phyloP scores from a whole-genome alignment of 2,329 filamentous ascomycete species.

The Dactylellina sp. region DNA sequence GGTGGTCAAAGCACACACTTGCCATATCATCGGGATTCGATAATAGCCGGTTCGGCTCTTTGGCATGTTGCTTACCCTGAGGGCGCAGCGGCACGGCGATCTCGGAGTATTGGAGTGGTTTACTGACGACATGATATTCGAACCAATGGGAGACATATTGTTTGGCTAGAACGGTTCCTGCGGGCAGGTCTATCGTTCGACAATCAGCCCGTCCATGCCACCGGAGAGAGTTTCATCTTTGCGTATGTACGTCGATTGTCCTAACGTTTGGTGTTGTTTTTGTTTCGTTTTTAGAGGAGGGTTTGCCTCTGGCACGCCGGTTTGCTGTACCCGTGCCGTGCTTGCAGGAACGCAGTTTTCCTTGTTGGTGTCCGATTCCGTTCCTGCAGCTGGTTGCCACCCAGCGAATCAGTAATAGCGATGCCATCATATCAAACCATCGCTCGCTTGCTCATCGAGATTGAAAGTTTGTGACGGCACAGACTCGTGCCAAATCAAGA shows the following conservation, averaged over 20 bases:
- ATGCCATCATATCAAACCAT: slow-evolving; percentile 26
- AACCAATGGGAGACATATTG: slow-evolving; percentile 11
- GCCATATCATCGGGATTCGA: slow-evolving; percentile 43
- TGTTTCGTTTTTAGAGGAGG: slow-evolving; percentile 55
- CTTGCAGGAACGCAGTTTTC: slow-evolving; percentile 36
- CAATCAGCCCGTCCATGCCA: slow-evolving; percentile 5
- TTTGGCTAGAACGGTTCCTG: slow-evolving; percentile 34
- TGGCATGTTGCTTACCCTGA: slow-evolving; percentile 46
- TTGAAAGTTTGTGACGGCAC: slow-evolving; percentile 43
- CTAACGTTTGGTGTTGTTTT: slow-evolving; percentile 55
- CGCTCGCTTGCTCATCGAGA: slow-evolving; percentile 15
- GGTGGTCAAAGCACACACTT: slow-evolving; percentile 55
- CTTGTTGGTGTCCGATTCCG: slow-evolving; percentile 30
- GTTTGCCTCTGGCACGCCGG: slow-evolving; percentile 30
- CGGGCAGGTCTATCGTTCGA: slow-evolving; percentile 11
- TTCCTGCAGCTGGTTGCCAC: slow-evolving; percentile 39
- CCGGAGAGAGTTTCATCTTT: slow-evolving; percentile 51
- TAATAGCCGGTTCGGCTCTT: slow-evolving; percentile 57
- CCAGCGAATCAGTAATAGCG: slow-evolving; percentile 25
- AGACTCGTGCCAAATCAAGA: slow-evolving; percentile 41
- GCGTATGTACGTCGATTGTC: slow-evolving; percentile 33
- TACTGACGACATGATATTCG: slow-evolving; percentile 29
- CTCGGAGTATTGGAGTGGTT: slow-evolving; percentile 49
- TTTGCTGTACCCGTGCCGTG: slow-evolving; percentile 42
- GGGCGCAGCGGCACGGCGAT: slow-evolving; percentile 49